Evolutionary conservation across 176 grass and related monocot genomes (phyloP).

Genomic region (Musa beccarii): DNA sequence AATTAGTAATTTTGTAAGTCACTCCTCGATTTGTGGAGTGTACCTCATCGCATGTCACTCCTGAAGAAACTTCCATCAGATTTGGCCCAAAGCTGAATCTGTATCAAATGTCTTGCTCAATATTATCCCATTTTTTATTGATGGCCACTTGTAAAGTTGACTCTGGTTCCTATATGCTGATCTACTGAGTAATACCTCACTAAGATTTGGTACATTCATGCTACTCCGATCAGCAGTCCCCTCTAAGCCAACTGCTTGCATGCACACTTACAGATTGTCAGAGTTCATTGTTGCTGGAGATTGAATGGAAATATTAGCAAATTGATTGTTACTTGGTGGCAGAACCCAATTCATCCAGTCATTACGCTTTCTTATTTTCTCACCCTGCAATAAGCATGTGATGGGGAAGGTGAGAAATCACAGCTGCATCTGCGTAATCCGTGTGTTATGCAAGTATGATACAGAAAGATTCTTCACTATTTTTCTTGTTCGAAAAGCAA

Average conservation of each 20-base stretch:
- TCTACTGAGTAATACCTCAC: conserved; percentile 51
- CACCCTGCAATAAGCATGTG: conserved; percentile 35
- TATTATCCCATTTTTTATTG: neutral
- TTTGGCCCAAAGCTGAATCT: neutral
- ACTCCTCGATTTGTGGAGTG: no score
- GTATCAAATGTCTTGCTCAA: neutral
- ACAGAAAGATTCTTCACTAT: no score
- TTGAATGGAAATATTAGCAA: conserved; percentile 26
- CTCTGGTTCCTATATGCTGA: neutral
- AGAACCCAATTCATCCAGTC: conserved; percentile 70
- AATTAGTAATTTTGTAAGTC: no score
- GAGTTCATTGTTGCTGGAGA: conserved; percentile 40
- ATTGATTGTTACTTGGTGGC: conserved; percentile 30
- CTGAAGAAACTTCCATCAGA: neutral
- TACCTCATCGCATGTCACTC: neutral
- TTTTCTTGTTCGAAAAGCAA: no score
- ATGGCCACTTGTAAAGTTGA: neutral
- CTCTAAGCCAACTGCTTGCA: conserved; percentile 58
- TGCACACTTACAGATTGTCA: conserved; percentile 24
- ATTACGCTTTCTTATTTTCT: conserved; percentile 56
- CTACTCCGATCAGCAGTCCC: conserved; percentile 27
- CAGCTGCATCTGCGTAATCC: neutral
- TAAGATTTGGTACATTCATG: conserved; percentile 21
- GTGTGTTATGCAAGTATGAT: neutral
- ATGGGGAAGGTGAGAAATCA: neutral